Conservation (phyloP, 139 green algal genomes). For the Desmodesmus armatus region DNA sequence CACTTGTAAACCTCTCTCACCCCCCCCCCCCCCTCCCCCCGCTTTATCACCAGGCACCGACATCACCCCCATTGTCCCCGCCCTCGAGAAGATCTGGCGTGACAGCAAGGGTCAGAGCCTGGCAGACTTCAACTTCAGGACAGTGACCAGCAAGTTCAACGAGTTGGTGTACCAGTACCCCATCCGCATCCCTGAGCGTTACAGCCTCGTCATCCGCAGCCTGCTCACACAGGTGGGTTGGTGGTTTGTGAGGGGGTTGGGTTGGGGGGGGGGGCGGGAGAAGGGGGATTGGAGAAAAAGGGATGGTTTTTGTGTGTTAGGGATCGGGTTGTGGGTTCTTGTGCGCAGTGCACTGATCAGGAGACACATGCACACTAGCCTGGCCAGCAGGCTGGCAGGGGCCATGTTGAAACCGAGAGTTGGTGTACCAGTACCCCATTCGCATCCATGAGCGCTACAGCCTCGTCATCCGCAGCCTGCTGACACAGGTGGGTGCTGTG, state of each 20-base stretch:
- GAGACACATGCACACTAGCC: too few species aligned
- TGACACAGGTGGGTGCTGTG: constrained; percentile 97
- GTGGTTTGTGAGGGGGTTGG: too few species aligned
- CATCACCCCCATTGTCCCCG: constrained; percentile 92
- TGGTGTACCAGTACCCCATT: constrained; percentile 99
- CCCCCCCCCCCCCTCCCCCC: background rate
- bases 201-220: constrained; percentile 95
- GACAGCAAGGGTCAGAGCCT: constrained; percentile 87
- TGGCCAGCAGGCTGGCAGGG: too few species aligned
- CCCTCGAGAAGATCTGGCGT: constrained; percentile 98
- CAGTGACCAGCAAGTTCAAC: constrained; percentile 98
- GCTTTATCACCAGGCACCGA: constrained; percentile 79
- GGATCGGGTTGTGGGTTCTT: too few species aligned
- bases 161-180: constrained; percentile 99
- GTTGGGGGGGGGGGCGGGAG: too few species aligned
- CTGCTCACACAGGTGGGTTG: constrained; percentile 87
- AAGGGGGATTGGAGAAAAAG: background rate
- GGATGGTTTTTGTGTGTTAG: too few species aligned
- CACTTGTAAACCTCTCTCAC: too few species aligned
- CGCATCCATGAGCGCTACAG: constrained; percentile 98
- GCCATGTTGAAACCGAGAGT: too few species aligned
- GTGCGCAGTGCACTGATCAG: too few species aligned
- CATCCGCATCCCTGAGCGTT: constrained; percentile 99
- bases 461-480: constrained; percentile 93
- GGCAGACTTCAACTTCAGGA: constrained; percentile 98